These are phyloP conservation scores for Suillus paluster DNA, from an alignment of 768 basidiomycete species.

Conservation along the genomic window DNA sequence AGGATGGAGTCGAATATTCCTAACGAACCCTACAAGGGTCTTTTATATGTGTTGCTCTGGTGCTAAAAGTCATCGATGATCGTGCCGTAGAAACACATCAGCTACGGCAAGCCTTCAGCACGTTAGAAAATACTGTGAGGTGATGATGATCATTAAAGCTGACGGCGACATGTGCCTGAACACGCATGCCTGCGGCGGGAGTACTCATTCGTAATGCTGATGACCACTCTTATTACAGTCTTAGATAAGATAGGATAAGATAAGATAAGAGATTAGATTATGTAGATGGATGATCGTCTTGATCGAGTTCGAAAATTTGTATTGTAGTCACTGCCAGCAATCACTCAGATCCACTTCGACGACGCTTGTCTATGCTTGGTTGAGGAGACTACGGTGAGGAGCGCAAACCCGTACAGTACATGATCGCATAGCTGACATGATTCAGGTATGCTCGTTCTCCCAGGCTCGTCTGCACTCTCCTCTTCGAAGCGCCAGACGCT, in stretches of 20 bases:
- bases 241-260: neutral
- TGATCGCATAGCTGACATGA: neutral
- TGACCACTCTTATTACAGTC: too few relatives aligned
- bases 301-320: neutral
- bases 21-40: too few relatives aligned
- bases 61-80: neutral
- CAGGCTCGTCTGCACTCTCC: constrained; percentile 79
- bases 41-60: neutral
- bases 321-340: too few relatives aligned
- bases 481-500: constrained; percentile 70
- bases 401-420: neutral
- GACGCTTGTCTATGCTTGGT: neutral
- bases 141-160: too few relatives aligned
- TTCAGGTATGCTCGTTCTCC: constrained; percentile 72
- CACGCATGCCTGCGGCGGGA: too few relatives aligned
- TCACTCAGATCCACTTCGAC: neutral
- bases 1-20: neutral
- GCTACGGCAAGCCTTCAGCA: neutral
- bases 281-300: too few relatives aligned
- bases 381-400: constrained; percentile 1
- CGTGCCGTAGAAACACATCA: neutral
- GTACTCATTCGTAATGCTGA: too few relatives aligned
- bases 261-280: neutral
- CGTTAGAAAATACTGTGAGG: too few relatives aligned
- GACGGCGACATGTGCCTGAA: too few relatives aligned